Evolutionary conservation across 768 basidiomycete species (phyloP).

Genomic region (Rhizopogon vesiculosus): DNA sequence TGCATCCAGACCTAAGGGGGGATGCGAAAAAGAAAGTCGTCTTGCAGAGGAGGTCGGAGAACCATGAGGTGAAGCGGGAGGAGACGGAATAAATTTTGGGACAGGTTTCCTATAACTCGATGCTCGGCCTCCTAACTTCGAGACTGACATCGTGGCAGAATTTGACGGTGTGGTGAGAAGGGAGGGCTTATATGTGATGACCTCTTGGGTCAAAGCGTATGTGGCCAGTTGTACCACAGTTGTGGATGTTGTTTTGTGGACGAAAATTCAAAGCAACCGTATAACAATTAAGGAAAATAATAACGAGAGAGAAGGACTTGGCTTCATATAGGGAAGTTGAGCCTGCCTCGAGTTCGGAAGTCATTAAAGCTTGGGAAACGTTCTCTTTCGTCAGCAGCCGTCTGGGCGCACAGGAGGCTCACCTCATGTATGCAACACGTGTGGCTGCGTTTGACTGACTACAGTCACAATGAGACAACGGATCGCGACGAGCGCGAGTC

Average conservation of each 20-base stretch:
- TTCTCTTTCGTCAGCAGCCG: conserved; percentile 31
- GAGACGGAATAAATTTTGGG: conserved; percentile 62
- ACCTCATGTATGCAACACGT: conserved; percentile 34
- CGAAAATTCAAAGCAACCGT: conserved; percentile 21
- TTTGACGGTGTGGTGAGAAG: background rate
- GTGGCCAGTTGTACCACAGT: background rate
- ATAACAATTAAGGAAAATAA: conserved; percentile 15
- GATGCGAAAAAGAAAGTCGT: conserved; percentile 22
- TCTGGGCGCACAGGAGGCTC: conserved; percentile 29
- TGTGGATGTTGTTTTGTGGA: conserved; percentile 18
- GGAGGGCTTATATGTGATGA: background rate
- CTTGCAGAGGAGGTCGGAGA: conserved; percentile 29
- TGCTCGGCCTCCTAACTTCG: conserved; percentile 26
- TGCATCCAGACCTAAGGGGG: conserved; percentile 15
- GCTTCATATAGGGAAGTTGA: conserved; percentile 27
- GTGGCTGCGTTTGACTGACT: conserved; percentile 20
- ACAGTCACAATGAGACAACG: conserved; percentile 27
- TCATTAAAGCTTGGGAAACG: conserved; percentile 21
- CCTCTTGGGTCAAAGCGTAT: background rate
- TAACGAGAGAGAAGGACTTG: conserved; percentile 21
- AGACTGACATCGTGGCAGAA: conserved; percentile 17
- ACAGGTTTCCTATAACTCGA: conserved; percentile 73
- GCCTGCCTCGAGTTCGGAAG: conserved; percentile 27
- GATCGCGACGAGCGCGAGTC: conserved; percentile 29
- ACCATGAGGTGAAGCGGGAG: conserved; percentile 38